Base-by-base conservation (phyloP, 495 filamentous ascomycete species). In the Penicillium cosmopolitanum region DNA sequence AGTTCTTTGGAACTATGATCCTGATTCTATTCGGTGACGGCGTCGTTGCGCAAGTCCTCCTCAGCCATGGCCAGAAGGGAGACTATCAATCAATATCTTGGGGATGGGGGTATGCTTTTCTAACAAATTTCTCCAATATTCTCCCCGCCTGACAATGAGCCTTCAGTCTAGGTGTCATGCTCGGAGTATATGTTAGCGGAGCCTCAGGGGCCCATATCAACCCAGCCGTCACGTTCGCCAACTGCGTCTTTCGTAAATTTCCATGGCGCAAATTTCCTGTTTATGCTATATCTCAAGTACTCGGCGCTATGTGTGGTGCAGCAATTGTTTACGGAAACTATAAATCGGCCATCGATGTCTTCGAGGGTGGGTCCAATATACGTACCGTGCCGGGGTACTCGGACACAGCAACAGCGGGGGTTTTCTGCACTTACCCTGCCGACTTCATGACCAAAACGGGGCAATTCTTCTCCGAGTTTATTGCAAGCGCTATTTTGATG, bases 391-490 rank as follows among this genome's bases (percentile, higher is more conserved):
- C 84, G 1, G 79, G 78, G 3, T 82, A 80, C 56, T 80, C 79
- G 15, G 47, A 66, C 0, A 87, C 78, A 12, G 83, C 86, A 15
- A 86, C 85, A 3, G 86, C 81, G 1, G 84, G 82, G 3, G 85
- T 89, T 46, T 89, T 89, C 67, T 85, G 82, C 73, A 87, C 87
- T 3, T 89, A 89, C 57, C 84, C 84, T 4, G 81, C 82, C 25
- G 70, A 76, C 2, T 89, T 88, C 67, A 73, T 89, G 73, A 84
- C 80, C 0, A 84, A 75, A 47, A 74, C 82, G 0, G 78, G 79
- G 4, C 78, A 83, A 61, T 88, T 89, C 70, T 87, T 89, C 71
- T 82, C 78, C 16, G 87, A 89, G 58, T 86, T 88, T 62, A 75
- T 89, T 44, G 84, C 84, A 0, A 81, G 79, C 50, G 66, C 85